Conservation (phyloP, 106 monocot species). For the Hemerocallis citrina region DNA sequence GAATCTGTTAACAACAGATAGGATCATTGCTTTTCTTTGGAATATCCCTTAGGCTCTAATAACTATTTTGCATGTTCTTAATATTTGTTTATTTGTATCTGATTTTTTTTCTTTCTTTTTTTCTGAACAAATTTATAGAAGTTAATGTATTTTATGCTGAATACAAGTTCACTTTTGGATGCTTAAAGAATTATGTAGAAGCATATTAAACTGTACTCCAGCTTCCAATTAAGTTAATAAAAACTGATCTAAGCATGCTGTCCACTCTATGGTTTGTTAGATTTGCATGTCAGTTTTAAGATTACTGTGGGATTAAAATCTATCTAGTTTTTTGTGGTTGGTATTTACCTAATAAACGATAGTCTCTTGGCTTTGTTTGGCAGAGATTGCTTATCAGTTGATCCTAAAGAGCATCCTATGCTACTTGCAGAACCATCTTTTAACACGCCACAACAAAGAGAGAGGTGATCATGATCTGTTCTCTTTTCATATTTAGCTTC, state of each 20-base stretch:
- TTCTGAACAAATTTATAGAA: no score
- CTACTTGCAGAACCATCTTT: conserved; percentile 86
- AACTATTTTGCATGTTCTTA: no score
- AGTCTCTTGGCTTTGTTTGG: not conserved
- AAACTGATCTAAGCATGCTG: not conserved
- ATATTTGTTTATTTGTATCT: no score
- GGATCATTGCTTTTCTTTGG: not conserved
- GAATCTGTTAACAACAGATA: not conserved
- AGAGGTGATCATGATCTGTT: conserved; percentile 69
- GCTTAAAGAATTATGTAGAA: no score
- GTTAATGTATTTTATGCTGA: no score
- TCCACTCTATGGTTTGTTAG: not conserved
- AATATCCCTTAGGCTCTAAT: not conserved
- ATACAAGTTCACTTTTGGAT: no score
- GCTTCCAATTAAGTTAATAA: no score
- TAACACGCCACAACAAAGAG: conserved; percentile 83
- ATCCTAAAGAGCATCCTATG: conserved; percentile 98
- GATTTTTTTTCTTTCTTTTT: no score
- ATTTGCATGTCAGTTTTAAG: not conserved
- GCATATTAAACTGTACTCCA: no score
- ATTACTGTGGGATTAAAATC: not conserved
- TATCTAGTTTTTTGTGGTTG: not conserved
- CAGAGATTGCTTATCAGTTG: conserved; percentile 73
- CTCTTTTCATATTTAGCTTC: not conserved
- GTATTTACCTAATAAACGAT: not conserved